phyloP scores from a whole-genome alignment of 805 yeast species.

The Kodamaea sagamina region DNA sequence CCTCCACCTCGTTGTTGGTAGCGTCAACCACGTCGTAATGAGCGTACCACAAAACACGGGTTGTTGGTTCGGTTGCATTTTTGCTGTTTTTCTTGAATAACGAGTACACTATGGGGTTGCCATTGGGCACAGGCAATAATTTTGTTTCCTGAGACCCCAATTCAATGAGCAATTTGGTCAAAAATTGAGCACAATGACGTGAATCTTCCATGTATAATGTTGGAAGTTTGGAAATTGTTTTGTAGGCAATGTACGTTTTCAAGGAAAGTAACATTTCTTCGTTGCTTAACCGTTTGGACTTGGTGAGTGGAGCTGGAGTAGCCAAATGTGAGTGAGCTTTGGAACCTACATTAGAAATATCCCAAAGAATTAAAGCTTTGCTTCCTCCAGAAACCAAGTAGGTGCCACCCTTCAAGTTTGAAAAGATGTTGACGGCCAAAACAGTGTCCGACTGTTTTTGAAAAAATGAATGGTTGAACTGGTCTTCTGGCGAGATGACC shows the following conservation, averaged over 20 bases:
- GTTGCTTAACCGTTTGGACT: slow-evolving; percentile 38
- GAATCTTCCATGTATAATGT: slow-evolving; percentile 73
- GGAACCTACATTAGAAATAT: slow-evolving; percentile 35
- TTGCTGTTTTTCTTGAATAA: slow-evolving; percentile 53
- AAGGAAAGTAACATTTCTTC: slow-evolving; percentile 67
- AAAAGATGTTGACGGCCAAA: slow-evolving; percentile 55
- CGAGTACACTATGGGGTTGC: slow-evolving; percentile 86
- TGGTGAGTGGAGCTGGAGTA: neutral
- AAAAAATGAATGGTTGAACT: slow-evolving; percentile 5
- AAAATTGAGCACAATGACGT: slow-evolving; percentile 79
- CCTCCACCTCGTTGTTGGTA: slow-evolving; percentile 46
- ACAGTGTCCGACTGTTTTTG: slow-evolving; percentile 29
- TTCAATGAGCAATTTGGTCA: slow-evolving; percentile 59
- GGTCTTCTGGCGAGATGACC: slow-evolving; percentile 16
- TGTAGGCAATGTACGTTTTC: slow-evolving; percentile 61
- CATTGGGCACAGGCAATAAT: slow-evolving; percentile 70
- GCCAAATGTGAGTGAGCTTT: neutral
- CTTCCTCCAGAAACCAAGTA: slow-evolving; percentile 72
- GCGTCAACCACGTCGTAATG: slow-evolving; percentile 95
- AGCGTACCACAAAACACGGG: slow-evolving; percentile 81
- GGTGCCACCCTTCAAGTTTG: slow-evolving; percentile 35
- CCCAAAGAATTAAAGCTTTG: slow-evolving; percentile 74
- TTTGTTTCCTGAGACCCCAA: slow-evolving; percentile 71
- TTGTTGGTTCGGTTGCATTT: slow-evolving; percentile 5
- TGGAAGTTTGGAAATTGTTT: slow-evolving; percentile 77